Evolutionary conservation across 768 basidiomycete genomes (phyloP).

Genomic region (Dioszegia crocea): DNA sequence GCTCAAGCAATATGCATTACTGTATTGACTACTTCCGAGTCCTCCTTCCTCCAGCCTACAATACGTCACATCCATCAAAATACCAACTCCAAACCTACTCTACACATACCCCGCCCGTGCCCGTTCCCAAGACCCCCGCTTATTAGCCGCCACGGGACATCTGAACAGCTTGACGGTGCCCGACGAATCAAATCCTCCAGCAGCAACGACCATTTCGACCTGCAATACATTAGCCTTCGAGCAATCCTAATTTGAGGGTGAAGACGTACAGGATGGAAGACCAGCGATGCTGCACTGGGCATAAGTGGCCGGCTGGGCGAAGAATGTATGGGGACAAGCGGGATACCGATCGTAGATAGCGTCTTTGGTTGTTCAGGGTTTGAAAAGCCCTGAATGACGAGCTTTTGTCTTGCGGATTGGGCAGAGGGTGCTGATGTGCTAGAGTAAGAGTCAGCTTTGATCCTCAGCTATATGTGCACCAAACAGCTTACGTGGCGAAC

Average conservation of each 20-base stretch:
- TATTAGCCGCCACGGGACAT: slow-evolving; percentile 16
- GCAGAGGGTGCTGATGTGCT: slow-evolving; percentile 34
- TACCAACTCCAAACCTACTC: not conserved
- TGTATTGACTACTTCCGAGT: too few relatives aligned
- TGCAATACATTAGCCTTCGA: slow-evolving; percentile 7
- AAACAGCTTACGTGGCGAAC: slow-evolving; percentile 68
- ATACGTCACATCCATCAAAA: too few relatives aligned
- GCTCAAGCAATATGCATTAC: too few relatives aligned
- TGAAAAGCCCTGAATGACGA: slow-evolving; percentile 42
- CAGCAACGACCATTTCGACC: slow-evolving; percentile 48
- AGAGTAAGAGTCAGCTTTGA: not conserved
- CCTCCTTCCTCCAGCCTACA: too few relatives aligned
- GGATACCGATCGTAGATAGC: slow-evolving; percentile 36
- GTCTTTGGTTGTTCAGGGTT: slow-evolving; percentile 23
- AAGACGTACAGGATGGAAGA: slow-evolving; percentile 49
- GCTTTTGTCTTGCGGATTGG: slow-evolving; percentile 35
- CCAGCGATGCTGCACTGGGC: slow-evolving; percentile 43
- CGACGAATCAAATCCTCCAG: slow-evolving; percentile 43
- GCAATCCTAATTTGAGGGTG: not conserved
- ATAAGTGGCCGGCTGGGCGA: slow-evolving; percentile 26
- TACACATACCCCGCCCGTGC: not conserved
- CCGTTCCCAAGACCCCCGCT: not conserved
- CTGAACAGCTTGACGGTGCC: slow-evolving; percentile 43
- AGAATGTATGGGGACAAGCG: slow-evolving; percentile 20
- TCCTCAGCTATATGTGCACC: not conserved